A percentile compares a stretch with the other conserved stretches of the same genome.
These are phyloP conservation scores for Rosa hybrid DNA, from an alignment of 331 rosid species.

Conservation along the genomic window DNA sequence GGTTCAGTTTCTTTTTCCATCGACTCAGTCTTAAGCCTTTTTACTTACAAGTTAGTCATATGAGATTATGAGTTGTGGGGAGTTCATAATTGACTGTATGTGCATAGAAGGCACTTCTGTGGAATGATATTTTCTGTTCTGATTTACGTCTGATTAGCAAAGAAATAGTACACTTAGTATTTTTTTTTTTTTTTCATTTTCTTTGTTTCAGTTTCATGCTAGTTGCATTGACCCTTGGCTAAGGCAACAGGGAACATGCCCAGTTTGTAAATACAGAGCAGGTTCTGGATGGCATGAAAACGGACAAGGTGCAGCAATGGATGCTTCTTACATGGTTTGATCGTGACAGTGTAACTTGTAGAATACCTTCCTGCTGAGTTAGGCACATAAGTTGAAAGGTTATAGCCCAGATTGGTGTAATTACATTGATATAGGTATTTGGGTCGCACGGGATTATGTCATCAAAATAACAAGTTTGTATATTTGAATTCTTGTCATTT, in stretches of 20 bases:
- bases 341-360: neutral
- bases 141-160: neutral
- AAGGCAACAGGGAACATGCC: conserved; percentile 78
- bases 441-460: neutral
- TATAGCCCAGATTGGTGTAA: conserved; percentile 36
- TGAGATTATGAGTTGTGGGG: neutral
- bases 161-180: neutral
- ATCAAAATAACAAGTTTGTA: neutral
- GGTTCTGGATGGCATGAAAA: conserved; percentile 63
- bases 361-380: neutral
- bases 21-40: conserved; percentile 2
- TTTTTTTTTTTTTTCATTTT: neutral
- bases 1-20: conserved; percentile 42
- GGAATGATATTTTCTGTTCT: neutral
- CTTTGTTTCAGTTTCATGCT: conserved; percentile 67
- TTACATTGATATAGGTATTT: conserved; percentile 38
- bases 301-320: conserved; percentile 54
- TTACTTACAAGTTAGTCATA: neutral
- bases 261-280: conserved; percentile 80
- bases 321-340: conserved; percentile 52
- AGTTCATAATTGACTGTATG: too few species aligned
- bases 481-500: neutral
- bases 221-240: conserved; percentile 78
- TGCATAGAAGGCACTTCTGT: neutral
- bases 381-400: conserved; percentile 12